A percentile compares a stretch with the other conserved stretches of the same genome.
phyloP scores from a whole-genome alignment of 176 grass and related monocot species.

The bread wheat (Triticum aestivum) region DNA sequence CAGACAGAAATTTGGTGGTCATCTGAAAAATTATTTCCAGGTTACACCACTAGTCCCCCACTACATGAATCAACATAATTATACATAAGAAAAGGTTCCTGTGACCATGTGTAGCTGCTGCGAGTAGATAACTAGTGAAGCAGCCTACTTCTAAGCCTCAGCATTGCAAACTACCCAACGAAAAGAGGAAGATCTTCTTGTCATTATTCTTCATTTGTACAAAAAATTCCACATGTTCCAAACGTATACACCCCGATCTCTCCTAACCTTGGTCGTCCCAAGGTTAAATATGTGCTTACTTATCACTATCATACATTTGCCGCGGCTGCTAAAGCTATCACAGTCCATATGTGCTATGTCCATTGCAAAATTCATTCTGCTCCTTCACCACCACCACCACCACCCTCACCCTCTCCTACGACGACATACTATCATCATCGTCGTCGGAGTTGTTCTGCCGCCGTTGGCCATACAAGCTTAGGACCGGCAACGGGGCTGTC shows the following conservation, averaged over 20 bases:
- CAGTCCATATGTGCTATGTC: background rate
- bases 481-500: constrained; percentile 52
- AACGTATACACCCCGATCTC: constrained; percentile 27
- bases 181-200: constrained; percentile 23
- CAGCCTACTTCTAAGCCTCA: constrained; percentile 30
- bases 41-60: background rate
- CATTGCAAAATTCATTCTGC: constrained; percentile 26
- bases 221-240: constrained; percentile 30
- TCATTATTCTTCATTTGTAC: constrained; percentile 49
- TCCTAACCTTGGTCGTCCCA: background rate
- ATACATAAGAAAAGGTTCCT: constrained; percentile 7
- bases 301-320: constrained; percentile 20
- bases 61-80: constrained; percentile 15
- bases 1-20: background rate
- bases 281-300: constrained; percentile 12
- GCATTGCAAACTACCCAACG: constrained; percentile 21
- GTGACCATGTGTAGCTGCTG: constrained; percentile 10
- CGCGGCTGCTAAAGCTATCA: constrained; percentile 20
- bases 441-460: constrained; percentile 64
- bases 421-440: constrained; percentile 78
- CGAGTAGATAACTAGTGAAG: constrained; percentile 1
- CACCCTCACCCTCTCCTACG: constrained; percentile 21
- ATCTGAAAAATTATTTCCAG: background rate
- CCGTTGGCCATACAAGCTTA: constrained; percentile 49
- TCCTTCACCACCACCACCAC: background rate